phyloP scores from a whole-genome alignment of 2,329 filamentous ascomycete species.

The Aspergillus unguis region DNA sequence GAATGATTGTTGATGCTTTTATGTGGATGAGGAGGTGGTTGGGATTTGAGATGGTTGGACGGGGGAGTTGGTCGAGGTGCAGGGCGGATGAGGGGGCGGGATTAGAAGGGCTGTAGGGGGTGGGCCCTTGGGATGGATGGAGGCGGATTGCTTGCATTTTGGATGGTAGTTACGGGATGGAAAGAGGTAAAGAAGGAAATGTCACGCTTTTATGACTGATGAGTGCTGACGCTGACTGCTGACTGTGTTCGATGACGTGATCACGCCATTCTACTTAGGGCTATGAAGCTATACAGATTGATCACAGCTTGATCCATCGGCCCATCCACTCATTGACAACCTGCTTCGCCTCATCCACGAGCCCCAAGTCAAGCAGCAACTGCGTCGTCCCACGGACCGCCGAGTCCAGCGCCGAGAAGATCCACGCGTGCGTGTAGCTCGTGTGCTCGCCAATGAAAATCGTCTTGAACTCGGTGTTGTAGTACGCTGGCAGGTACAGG shows the following conservation, averaged over 20 bases:
- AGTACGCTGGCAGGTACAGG: slow-evolving; percentile 69
- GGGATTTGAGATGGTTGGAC: neutral
- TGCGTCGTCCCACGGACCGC: slow-evolving; percentile 64
- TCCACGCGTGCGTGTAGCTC: slow-evolving; percentile 63
- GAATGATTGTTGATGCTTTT: slow-evolving; percentile 15
- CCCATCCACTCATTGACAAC: slow-evolving; percentile 66
- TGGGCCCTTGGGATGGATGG: neutral
- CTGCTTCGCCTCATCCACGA: slow-evolving; percentile 67
- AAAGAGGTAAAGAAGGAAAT: too few species aligned
- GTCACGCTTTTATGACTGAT: neutral
- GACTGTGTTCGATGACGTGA: neutral
- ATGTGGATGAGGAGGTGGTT: neutral
- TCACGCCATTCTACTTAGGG: neutral
- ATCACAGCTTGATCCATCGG: slow-evolving; percentile 53
- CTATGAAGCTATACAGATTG: neutral
- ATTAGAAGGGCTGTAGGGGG: neutral
- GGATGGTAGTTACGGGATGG: too few species aligned
- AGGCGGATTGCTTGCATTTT: slow-evolving; percentile 6
- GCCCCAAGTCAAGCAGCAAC: slow-evolving; percentile 58
- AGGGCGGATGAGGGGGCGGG: slow-evolving; percentile 2
- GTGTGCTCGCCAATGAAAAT: slow-evolving; percentile 69
- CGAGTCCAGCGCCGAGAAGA: slow-evolving; percentile 60
- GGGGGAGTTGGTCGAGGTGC: neutral
- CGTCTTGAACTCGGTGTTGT: slow-evolving; percentile 65
- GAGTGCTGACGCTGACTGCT: too few species aligned